phyloP scores from a whole-genome alignment of 306 rosid genomes.

The Carpinus fangiana region DNA sequence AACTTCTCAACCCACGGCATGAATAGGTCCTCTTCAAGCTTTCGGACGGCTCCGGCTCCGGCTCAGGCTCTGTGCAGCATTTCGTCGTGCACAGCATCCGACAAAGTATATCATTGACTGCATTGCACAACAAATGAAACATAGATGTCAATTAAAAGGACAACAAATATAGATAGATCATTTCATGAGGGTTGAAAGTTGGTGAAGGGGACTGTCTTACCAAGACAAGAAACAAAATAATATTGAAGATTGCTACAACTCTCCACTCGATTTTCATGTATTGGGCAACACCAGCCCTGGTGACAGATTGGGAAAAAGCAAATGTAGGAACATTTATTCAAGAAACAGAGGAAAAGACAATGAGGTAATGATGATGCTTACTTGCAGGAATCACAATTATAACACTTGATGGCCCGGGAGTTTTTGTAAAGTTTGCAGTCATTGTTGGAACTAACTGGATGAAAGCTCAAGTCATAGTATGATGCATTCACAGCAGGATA shows the following conservation, averaged over 20 bases:
- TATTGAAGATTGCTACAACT: conserved; percentile 82
- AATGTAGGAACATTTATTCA: conserved; percentile 18
- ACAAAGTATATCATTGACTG: conserved; percentile 78
- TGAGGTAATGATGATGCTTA: conserved; percentile 32
- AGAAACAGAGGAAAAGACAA: neutral
- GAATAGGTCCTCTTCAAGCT: conserved; percentile 29
- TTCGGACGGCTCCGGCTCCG: conserved; percentile 50
- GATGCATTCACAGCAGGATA: conserved; percentile 94
- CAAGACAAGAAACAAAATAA: conserved; percentile 66
- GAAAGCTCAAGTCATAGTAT: conserved; percentile 85
- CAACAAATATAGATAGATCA: neutral
- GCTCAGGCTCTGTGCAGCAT: conserved; percentile 54
- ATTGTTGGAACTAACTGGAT: conserved; percentile 63
- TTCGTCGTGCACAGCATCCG: conserved; percentile 90
- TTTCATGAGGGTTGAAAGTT: neutral
- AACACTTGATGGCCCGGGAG: conserved; percentile 69
- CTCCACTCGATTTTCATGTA: conserved; percentile 98
- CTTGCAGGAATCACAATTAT: conserved; percentile 97
- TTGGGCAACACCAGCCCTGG: conserved; percentile 97
- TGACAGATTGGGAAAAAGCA: conserved; percentile 26
- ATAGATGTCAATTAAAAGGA: conserved; percentile 1
- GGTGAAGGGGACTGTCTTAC: conserved; percentile 43
- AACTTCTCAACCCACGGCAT: neutral
- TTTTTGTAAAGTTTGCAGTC: conserved; percentile 93
- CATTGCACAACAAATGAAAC: conserved; percentile 33